These are phyloP conservation scores for Wickerhamiella sergipiensis DNA, from an alignment of 805 yeast genomes.

Conservation along the genomic window DNA sequence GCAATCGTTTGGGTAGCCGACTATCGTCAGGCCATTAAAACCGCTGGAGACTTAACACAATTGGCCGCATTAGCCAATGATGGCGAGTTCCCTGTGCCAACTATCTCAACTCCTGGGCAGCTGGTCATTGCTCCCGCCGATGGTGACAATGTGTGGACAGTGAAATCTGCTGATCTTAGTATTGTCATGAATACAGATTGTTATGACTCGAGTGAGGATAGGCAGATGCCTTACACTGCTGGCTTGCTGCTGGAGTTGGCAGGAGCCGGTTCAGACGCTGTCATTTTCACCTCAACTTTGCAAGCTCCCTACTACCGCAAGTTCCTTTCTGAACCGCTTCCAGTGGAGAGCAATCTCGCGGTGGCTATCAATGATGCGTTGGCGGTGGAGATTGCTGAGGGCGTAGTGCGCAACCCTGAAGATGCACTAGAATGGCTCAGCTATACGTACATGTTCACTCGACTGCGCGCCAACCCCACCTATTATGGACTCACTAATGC, in stretches of 20 bases:
- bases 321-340: constrained; percentile 61
- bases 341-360: constrained; percentile 67
- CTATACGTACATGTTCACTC: constrained; percentile 65
- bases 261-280: constrained; percentile 26
- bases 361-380: constrained; percentile 50
- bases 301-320: constrained; percentile 52
- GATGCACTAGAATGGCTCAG: constrained; percentile 89
- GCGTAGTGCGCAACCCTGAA: constrained; percentile 52
- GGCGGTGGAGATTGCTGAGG: constrained; percentile 57
- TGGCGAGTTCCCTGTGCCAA: neutral
- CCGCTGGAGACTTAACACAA: neutral
- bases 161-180: constrained; percentile 49
- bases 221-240: constrained; percentile 51
- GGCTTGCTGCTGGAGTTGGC: constrained; percentile 30
- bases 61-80: neutral
- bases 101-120: neutral
- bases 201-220: constrained; percentile 60
- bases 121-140: neutral
- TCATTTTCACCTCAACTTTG: constrained; percentile 43
- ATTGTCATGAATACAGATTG: constrained; percentile 57
- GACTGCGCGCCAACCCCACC: constrained; percentile 73
- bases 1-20: neutral
- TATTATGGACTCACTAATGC: constrained; percentile 67
- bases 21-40: neutral
- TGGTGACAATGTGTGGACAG: neutral